A percentile compares a stretch with the other conserved stretches of the same genome.
Conservation (phyloP, 345 rosid genomes). For the Eucalyptus melliodora region DNA sequence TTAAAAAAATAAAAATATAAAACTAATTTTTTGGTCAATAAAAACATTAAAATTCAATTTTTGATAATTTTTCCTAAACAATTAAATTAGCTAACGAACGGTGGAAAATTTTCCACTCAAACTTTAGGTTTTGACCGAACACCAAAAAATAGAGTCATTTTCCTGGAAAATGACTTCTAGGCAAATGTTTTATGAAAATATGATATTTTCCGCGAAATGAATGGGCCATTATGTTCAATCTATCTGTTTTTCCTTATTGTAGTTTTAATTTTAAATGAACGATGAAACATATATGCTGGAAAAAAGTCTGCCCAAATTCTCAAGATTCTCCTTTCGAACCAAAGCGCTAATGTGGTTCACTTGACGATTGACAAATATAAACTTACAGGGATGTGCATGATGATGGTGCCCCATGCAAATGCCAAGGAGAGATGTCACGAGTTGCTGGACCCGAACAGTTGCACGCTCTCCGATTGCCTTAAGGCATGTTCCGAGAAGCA, state of each 20-base stretch:
- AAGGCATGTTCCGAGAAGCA: background rate
- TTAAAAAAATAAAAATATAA: too few relatives aligned
- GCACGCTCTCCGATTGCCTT: background rate
- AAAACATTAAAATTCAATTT: too few relatives aligned
- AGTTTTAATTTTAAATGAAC: background rate
- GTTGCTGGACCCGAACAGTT: background rate
- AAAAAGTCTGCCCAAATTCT: background rate
- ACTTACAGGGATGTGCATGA: background rate
- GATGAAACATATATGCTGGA: background rate
- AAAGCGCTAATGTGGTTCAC: background rate
- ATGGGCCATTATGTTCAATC: background rate
- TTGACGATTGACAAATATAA: background rate
- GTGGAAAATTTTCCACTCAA: too few relatives aligned
- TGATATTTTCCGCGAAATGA: rapidly evolving
- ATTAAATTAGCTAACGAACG: too few relatives aligned
- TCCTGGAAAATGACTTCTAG: too few relatives aligned
- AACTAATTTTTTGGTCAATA: too few relatives aligned
- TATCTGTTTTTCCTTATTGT: background rate
- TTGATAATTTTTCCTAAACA: too few relatives aligned
- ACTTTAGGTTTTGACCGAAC: rapidly evolving
- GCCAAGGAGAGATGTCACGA: background rate
- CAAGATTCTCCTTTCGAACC: background rate
- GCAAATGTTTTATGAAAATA: rapidly evolving
- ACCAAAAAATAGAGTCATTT: rapidly evolving
- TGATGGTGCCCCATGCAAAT: background rate